Conservation (phyloP, 2,329 filamentous ascomycete species). For the Xylaria sp. region DNA sequence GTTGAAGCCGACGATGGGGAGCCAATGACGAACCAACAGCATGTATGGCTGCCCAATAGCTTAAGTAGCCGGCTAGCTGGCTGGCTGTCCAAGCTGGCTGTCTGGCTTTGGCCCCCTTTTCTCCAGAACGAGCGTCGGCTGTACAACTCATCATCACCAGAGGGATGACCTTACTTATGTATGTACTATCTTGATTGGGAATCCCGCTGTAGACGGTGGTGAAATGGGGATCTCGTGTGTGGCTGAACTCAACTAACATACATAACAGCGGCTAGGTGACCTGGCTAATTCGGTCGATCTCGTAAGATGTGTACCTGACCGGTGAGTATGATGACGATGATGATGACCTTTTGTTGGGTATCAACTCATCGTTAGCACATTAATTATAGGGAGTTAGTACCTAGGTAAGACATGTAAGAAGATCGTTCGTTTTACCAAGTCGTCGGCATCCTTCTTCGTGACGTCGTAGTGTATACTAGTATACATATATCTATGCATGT, state of each 20-base stretch:
- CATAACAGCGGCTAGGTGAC: background rate
- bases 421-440: background rate
- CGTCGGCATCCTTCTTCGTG: background rate
- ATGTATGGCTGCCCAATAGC: constrained; percentile 40
- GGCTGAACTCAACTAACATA: background rate
- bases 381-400: background rate
- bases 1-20: too few relatives aligned
- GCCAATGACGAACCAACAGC: constrained; percentile 14
- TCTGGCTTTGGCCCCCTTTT: constrained; percentile 8
- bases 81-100: constrained; percentile 25
- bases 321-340: background rate
- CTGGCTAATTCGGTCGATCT: background rate
- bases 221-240: background rate
- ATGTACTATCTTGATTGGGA: constrained; percentile 14
- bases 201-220: constrained; percentile 12
- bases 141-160: constrained; percentile 27
- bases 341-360: constrained; percentile 20
- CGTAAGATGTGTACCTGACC: constrained; percentile 2
- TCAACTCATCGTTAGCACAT: background rate
- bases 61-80: constrained; percentile 18
- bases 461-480: constrained; percentile 1
- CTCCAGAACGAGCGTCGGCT: constrained; percentile 10
- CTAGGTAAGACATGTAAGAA: background rate
- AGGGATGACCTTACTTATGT: background rate
- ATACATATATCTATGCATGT: background rate